Evolutionary conservation across 768 basidiomycete genomes (phyloP).

Genomic region (Suillus ampliporus): DNA sequence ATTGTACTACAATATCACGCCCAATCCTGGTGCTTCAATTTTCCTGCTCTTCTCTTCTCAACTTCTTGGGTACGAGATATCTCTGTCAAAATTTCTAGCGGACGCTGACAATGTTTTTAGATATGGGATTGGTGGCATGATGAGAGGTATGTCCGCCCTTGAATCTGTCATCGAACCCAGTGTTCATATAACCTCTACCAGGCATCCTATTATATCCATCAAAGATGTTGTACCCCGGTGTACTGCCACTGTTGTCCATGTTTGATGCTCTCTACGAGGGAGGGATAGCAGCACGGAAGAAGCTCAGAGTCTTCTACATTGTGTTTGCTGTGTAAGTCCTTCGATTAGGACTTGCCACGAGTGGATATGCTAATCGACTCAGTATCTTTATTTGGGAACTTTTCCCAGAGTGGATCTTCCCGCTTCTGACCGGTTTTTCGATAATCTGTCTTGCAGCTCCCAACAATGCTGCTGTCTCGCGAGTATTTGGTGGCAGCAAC

Average conservation of each 20-base stretch:
- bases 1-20: slow-evolving; percentile 52
- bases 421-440: slow-evolving; percentile 65
- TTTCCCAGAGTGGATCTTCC: slow-evolving; percentile 48
- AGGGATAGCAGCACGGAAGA: slow-evolving; percentile 41
- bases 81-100: not conserved
- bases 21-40: slow-evolving; percentile 50
- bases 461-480: slow-evolving; percentile 57
- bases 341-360: not conserved
- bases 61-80: slow-evolving; percentile 40
- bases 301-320: slow-evolving; percentile 52
- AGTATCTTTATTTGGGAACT: slow-evolving; percentile 40
- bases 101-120: not conserved
- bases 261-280: slow-evolving; percentile 52
- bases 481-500: slow-evolving; percentile 68
- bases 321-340: slow-evolving; percentile 44
- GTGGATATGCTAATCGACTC: slow-evolving; percentile 9
- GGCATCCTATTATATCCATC: slow-evolving; percentile 56
- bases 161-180: not conserved
- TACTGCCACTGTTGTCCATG: slow-evolving; percentile 54
- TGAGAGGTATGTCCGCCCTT: slow-evolving; percentile 40
- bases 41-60: slow-evolving; percentile 41
- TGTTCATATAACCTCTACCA: slow-evolving; percentile 20
- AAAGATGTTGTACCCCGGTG: slow-evolving; percentile 55
- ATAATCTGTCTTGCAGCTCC: slow-evolving; percentile 64
- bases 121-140: slow-evolving; percentile 49